phyloP scores from a whole-genome alignment of 805 yeast genomes.

The Yamadazyma paraphyllophila region DNA sequence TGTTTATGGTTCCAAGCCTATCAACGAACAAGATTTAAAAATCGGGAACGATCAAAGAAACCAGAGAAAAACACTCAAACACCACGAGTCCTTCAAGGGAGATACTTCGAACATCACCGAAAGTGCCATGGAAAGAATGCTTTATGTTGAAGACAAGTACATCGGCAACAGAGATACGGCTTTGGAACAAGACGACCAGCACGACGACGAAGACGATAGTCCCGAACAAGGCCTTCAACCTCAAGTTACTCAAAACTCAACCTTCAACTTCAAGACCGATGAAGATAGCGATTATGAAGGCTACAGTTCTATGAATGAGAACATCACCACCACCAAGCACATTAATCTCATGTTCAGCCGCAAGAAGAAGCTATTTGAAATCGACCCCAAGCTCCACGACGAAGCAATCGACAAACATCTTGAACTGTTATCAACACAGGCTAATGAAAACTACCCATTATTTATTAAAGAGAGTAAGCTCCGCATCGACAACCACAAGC shows the following conservation, averaged over 20 bases:
- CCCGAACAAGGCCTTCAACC: background rate
- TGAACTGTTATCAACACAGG: slow-evolving; percentile 15
- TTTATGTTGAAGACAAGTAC: slow-evolving; percentile 36
- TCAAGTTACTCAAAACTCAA: background rate
- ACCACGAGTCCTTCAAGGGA: slow-evolving; percentile 39
- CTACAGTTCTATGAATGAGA: slow-evolving; percentile 13
- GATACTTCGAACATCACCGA: slow-evolving; percentile 39
- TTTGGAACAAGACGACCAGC: slow-evolving; percentile 13
- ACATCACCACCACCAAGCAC: slow-evolving; percentile 10
- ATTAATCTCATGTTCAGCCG: slow-evolving; percentile 13
- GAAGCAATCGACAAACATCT: slow-evolving; percentile 16
- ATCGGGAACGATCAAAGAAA: slow-evolving; percentile 30
- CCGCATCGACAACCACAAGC: slow-evolving; percentile 37
- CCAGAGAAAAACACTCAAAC: slow-evolving; percentile 22
- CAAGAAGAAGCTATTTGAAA: slow-evolving; percentile 18
- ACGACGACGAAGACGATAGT: slow-evolving; percentile 1
- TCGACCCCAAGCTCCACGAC: slow-evolving; percentile 26
- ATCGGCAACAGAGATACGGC: slow-evolving; percentile 16
- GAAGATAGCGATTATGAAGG: slow-evolving; percentile 16
- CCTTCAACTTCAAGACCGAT: slow-evolving; percentile 9
- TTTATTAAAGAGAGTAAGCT: slow-evolving; percentile 24
- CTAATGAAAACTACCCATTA: slow-evolving; percentile 24
- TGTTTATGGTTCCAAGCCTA: slow-evolving; percentile 29
- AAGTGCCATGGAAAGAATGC: slow-evolving; percentile 34
- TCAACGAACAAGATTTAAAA: slow-evolving; percentile 31